These are phyloP conservation scores for Colletotrichum navitas DNA, from an alignment of 2,329 filamentous ascomycete genomes.

Conservation along the genomic window DNA sequence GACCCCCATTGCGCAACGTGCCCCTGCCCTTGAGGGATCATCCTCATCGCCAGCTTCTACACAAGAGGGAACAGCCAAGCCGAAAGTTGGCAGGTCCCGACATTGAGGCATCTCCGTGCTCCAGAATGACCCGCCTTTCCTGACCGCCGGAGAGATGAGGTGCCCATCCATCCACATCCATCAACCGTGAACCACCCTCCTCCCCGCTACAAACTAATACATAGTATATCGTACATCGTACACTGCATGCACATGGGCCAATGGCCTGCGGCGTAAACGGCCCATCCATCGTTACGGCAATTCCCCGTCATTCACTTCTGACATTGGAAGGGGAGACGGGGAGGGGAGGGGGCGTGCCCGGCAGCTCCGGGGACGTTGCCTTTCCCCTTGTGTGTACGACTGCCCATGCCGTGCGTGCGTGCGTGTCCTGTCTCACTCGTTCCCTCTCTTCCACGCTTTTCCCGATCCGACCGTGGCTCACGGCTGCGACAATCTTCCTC, in stretches of 20 bases:
- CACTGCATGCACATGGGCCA: neutral
- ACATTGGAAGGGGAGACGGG: conserved; percentile 16
- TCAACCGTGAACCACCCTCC: neutral
- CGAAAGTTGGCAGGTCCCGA: conserved; percentile 2
- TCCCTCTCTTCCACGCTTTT: conserved; percentile 19
- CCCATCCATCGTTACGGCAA: conserved; percentile 29
- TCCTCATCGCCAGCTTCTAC: neutral
- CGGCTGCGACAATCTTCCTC: conserved; percentile 4
- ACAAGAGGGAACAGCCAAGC: neutral
- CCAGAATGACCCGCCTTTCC: neutral
- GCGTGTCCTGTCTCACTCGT: neutral
- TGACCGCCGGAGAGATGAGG: conserved; percentile 20
- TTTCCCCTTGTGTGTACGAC: neutral
- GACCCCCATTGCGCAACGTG: neutral
- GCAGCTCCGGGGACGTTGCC: conserved; percentile 4
- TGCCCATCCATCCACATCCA: conserved; percentile 7
- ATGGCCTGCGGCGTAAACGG: neutral
- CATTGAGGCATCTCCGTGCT: neutral
- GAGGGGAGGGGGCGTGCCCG: neutral
- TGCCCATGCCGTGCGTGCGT: neutral
- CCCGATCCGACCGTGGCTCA: conserved; percentile 2
- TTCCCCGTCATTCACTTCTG: conserved; percentile 38
- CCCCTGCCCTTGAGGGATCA: conserved; percentile 24
- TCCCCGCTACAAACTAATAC: neutral
- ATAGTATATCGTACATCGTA: too few species aligned